Conservation (phyloP, 2,329 filamentous ascomycete species). For the Colletotrichum trifolii region DNA sequence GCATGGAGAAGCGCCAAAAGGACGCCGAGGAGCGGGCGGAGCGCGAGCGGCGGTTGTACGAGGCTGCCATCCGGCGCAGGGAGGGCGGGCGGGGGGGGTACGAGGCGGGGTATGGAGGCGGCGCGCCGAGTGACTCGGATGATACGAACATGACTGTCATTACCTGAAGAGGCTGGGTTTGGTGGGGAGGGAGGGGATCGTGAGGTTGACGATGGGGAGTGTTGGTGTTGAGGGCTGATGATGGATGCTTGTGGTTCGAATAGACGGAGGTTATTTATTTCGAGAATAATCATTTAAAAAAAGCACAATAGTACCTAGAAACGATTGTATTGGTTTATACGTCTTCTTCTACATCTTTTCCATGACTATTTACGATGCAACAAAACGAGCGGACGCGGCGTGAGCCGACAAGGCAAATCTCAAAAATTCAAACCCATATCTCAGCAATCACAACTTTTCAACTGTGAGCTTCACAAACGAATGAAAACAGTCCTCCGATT, state of each 20-base stretch:
- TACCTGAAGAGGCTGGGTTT: neutral
- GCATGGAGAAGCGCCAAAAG: conserved; percentile 28
- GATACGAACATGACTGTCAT: conserved; percentile 26
- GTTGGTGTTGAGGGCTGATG: neutral
- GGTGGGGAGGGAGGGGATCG: neutral
- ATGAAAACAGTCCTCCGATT: neutral
- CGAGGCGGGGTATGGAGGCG: conserved; percentile 4
- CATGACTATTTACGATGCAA: neutral
- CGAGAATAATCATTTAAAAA: neutral
- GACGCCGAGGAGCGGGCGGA: conserved; percentile 25
- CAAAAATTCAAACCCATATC: neutral
- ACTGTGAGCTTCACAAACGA: neutral
- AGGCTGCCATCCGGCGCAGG: neutral
- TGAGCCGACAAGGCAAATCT: neutral
- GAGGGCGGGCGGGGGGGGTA: neutral
- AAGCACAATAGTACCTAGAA: neutral
- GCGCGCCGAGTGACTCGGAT: conserved; percentile 10
- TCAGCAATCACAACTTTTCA: neutral
- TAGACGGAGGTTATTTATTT: conserved; percentile 14
- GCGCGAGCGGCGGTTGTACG: conserved; percentile 14
- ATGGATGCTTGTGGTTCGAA: neutral
- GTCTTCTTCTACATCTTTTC: neutral
- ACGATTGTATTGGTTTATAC: neutral
- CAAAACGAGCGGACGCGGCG: neutral
- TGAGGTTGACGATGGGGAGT: neutral